Percentiles rank a stretch among this genome's conserved stretches.
Conservation (phyloP, 2,329 filamentous ascomycete species). For the Furcasterigmium sp. region DNA sequence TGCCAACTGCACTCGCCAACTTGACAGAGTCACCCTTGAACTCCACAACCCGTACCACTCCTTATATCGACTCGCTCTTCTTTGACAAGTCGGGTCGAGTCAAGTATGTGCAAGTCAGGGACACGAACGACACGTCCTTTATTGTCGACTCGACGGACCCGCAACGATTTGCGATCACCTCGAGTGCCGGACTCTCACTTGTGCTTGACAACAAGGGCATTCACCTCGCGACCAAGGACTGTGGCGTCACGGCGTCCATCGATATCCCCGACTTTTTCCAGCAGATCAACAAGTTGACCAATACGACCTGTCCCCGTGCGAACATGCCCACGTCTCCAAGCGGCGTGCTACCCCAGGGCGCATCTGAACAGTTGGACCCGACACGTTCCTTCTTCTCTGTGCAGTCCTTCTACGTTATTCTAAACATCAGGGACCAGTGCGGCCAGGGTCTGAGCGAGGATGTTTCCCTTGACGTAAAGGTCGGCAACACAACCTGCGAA, state of each 20-base stretch:
- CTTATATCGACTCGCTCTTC: slow-evolving; percentile 30
- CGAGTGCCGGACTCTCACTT: slow-evolving; percentile 22
- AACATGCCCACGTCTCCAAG: neutral
- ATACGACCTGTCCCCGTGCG: slow-evolving; percentile 20
- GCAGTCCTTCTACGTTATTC: slow-evolving; percentile 20
- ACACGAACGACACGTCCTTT: slow-evolving; percentile 19
- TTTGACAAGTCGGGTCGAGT: slow-evolving; percentile 25
- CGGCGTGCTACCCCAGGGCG: too few species aligned
- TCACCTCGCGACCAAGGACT: slow-evolving; percentile 26
- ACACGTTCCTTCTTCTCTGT: neutral
- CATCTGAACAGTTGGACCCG: too few species aligned
- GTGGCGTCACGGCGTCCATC: slow-evolving; percentile 25
- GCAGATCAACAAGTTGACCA: slow-evolving; percentile 24
- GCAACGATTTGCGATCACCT: slow-evolving; percentile 24
- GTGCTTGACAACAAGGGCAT: slow-evolving; percentile 24
- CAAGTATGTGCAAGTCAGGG: slow-evolving; percentile 24
- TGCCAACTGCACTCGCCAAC: slow-evolving; percentile 1
- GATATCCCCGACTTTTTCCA: slow-evolving; percentile 24
- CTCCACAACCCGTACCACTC: slow-evolving; percentile 20
- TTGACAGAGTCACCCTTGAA: slow-evolving; percentile 22
- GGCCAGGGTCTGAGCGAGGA: slow-evolving; percentile 17
- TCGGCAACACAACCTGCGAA: slow-evolving; percentile 25
- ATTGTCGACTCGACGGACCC: slow-evolving; percentile 28
- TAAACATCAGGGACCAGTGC: slow-evolving; percentile 30
- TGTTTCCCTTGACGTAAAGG: slow-evolving; percentile 22